A percentile compares a stretch with the other conserved stretches of the same genome.
phyloP scores from a whole-genome alignment of 2,329 filamentous ascomycete genomes.

The Colletotrichum lentis region DNA sequence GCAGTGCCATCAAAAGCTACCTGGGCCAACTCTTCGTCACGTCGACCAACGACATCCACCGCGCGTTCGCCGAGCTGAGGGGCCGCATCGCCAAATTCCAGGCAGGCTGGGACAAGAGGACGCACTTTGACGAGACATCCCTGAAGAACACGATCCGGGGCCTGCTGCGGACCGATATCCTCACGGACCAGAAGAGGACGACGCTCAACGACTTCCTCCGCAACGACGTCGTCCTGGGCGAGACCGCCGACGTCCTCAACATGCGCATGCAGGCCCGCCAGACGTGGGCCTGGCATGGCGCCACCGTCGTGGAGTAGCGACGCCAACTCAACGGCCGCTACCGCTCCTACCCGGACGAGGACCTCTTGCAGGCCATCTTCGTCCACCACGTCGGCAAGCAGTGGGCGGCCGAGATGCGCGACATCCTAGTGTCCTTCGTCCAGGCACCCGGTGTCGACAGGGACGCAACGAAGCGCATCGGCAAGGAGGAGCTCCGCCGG shows the following conservation, averaged over 20 bases:
- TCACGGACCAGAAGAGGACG: slow-evolving; percentile 53
- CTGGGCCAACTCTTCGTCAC: slow-evolving; percentile 59
- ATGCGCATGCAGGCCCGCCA: slow-evolving; percentile 52
- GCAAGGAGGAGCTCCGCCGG: slow-evolving; percentile 50
- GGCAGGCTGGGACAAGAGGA: slow-evolving; percentile 39
- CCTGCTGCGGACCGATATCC: slow-evolving; percentile 51
- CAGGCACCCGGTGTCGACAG: slow-evolving; percentile 45
- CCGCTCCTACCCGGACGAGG: slow-evolving; percentile 64
- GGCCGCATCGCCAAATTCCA: slow-evolving; percentile 51
- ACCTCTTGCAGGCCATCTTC: slow-evolving; percentile 55
- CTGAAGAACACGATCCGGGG: slow-evolving; percentile 50
- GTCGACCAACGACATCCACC: slow-evolving; percentile 48
- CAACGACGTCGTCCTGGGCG: slow-evolving; percentile 51
- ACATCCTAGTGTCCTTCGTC: slow-evolving; percentile 41
- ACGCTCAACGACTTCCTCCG: slow-evolving; percentile 51
- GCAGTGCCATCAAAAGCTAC: slow-evolving; percentile 56
- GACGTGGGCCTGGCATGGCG: slow-evolving; percentile 51
- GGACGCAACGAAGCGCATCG: slow-evolving; percentile 40
- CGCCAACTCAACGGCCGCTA: slow-evolving; percentile 59
- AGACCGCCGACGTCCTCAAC: slow-evolving; percentile 56
- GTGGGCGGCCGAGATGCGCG: slow-evolving; percentile 48
- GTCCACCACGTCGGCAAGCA: slow-evolving; percentile 51
- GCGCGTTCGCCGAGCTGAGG: slow-evolving; percentile 54
- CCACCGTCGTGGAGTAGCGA: slow-evolving; percentile 49
- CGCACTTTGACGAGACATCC: slow-evolving; percentile 46